These are phyloP conservation scores for Usnea hakonensis DNA, from an alignment of 495 filamentous ascomycete genomes.

Conservation along the genomic window DNA sequence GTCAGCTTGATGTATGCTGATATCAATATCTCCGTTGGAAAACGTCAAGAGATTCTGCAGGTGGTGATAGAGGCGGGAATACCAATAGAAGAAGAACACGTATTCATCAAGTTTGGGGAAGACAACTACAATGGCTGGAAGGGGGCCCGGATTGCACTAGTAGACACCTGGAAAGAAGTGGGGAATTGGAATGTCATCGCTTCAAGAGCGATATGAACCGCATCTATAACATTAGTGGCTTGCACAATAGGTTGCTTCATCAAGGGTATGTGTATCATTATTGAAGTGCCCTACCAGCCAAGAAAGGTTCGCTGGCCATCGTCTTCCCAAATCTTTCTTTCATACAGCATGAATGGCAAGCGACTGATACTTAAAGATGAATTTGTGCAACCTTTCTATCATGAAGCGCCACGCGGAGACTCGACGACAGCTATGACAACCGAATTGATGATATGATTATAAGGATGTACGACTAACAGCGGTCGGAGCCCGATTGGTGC, in stretches of 20 bases:
- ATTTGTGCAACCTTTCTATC: too few species aligned
- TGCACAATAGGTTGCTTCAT: background rate
- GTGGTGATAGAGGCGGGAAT: background rate
- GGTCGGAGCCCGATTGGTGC: conserved; percentile 25
- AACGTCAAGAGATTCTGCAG: background rate
- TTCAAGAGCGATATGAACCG: background rate
- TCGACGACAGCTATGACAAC: conserved; percentile 28
- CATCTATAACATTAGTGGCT: background rate
- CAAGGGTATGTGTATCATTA: background rate
- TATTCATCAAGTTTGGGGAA: background rate
- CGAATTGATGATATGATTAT: conserved; percentile 39
- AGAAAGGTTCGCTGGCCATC: background rate
- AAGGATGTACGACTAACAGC: conserved; percentile 34
- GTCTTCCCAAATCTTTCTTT: background rate
- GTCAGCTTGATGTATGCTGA: conserved; percentile 1
- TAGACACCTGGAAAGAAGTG: background rate
- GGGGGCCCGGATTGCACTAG: background rate
- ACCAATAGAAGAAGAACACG: background rate
- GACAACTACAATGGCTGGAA: background rate
- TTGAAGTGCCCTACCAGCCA: background rate
- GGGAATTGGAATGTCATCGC: background rate
- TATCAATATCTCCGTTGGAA: background rate
- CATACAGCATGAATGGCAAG: background rate
- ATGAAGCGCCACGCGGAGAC: background rate
- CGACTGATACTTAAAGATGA: background rate